Conservation (phyloP, 306 rosid species). For the Mucuna pruriens region DNA sequence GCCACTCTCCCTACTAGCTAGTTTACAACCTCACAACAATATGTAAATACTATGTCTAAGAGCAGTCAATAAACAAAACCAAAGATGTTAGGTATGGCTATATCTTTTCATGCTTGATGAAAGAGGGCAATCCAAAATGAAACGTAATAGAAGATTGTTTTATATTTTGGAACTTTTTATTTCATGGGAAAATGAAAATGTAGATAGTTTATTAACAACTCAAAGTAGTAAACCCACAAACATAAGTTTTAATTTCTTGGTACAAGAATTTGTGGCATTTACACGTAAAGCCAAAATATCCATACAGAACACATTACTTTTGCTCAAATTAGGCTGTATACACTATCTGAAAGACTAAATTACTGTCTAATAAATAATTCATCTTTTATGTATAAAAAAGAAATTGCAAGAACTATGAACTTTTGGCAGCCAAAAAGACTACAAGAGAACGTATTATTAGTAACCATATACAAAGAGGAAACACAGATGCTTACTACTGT, state of each 20-base stretch:
- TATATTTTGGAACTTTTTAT: not conserved
- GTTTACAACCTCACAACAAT: slow-evolving; percentile 38
- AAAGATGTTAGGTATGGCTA: not conserved
- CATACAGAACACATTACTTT: not conserved
- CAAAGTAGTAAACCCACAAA: not conserved
- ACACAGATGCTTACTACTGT: slow-evolving; percentile 43
- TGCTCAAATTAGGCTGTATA: not conserved
- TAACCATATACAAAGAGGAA: slow-evolving; percentile 20
- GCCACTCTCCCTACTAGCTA: slow-evolving; percentile 33
- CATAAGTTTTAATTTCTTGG: not conserved
- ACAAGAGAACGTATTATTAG: not conserved
- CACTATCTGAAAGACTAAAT: not conserved
- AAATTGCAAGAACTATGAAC: not conserved
- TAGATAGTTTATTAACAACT: not conserved
- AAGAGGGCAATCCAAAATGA: slow-evolving; percentile 3
- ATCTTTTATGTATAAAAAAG: not conserved
- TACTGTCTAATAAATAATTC: not conserved
- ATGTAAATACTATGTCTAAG: slow-evolving; percentile 39
- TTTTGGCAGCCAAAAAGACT: slow-evolving; percentile 19
- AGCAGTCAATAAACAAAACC: slow-evolving; percentile 13
- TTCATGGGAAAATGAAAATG: not conserved
- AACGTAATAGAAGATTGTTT: not conserved
- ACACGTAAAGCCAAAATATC: not conserved
- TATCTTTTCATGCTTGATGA: slow-evolving; percentile 3
- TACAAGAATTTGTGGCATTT: not conserved